Percentiles rank a stretch among this genome's conserved stretches.
phyloP scores from a whole-genome alignment of 495 filamentous ascomycete species.

The Aspergillus carlsbadensis region DNA sequence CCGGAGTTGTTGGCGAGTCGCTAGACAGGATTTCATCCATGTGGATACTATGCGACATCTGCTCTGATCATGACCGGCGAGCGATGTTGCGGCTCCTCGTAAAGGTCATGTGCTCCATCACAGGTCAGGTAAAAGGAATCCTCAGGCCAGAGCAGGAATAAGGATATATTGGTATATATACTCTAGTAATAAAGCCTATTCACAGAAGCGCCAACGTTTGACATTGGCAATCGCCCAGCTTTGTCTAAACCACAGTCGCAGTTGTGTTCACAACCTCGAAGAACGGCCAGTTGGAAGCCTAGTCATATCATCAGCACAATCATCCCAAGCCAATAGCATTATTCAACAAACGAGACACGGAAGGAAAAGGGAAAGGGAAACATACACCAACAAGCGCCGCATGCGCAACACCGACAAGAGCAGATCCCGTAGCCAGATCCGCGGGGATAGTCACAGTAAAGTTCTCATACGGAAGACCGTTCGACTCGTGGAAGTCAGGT shows the following conservation, averaged over 20 bases:
- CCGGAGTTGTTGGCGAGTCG: too few species aligned
- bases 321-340: not conserved
- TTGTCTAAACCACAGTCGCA: conserved; percentile 12
- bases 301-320: not conserved
- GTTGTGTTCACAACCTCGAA: conserved; percentile 23
- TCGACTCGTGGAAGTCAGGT: conserved; percentile 31
- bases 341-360: not conserved
- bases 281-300: conserved; percentile 21
- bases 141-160: too few species aligned
- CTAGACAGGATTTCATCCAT: too few species aligned
- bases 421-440: conserved; percentile 16
- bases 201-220: too few species aligned
- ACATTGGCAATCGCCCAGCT: too few species aligned
- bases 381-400: conserved; percentile 38
- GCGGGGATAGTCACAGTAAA: conserved; percentile 34
- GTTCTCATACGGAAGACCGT: conserved; percentile 35
- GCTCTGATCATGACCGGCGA: too few species aligned
- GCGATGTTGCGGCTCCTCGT: too few species aligned
- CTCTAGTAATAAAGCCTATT: too few species aligned
- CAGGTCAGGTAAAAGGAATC: too few species aligned
- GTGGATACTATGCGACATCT: too few species aligned
- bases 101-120: too few species aligned
- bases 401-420: conserved; percentile 35
- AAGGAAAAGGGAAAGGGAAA: not conserved
- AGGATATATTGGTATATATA: too few species aligned